Evolutionary conservation across 192 early-diverging fungal genomes (phyloP), one percentile per base, ranked within the genome.

Genomic region (Coemansia guatemalensis): DNA sequence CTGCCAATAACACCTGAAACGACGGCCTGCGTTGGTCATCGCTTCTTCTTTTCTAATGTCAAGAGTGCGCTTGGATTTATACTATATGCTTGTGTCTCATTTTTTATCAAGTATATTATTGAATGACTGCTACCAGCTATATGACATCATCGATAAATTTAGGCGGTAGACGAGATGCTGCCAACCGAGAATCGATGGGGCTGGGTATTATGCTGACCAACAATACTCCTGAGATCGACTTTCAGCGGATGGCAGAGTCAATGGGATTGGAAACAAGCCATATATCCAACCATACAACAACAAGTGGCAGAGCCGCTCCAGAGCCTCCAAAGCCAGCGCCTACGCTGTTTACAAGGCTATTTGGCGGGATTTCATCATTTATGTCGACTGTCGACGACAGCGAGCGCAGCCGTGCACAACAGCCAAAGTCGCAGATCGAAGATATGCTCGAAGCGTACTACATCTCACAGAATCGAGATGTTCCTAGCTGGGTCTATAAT

Each of bases 361-460:
- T 68, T 12, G 65, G 30, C 21, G 56, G 68, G 0, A 56, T 79
- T 6, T 26, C 66, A 0, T n/a, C 76, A 9, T 61, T 79, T 1
- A 62, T 79, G 67, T 64, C 67, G 5, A 67, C 71, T 0, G 48
- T 35, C 2, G 56, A 52, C 26, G 49, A 48, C 2, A 56, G 33
- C 25, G 33, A 64, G 32, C 12, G 54, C 44, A 12, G 12, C 30
- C 8, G 9, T 29, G 20, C 9, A 23, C 33, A 23, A 14, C 22
- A 35, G 51, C 49, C 57, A 21, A 79, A 79, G 44, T 59, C 77
- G 20, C 77, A 69, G 6, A 64, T 74, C 44, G 71, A 80, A 47
- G 77, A 80, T 25, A 80, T 80, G 65, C 77, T 80, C 18, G 72
- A 71, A 22, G 62, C 77, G 0, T 80, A 73, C 29, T 80, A 80